A percentile compares a stretch with the other conserved stretches of the same genome.
Evolutionary conservation across 2,329 filamentous ascomycete genomes (phyloP).

Genomic region (Pestalotiopsis sp.): DNA sequence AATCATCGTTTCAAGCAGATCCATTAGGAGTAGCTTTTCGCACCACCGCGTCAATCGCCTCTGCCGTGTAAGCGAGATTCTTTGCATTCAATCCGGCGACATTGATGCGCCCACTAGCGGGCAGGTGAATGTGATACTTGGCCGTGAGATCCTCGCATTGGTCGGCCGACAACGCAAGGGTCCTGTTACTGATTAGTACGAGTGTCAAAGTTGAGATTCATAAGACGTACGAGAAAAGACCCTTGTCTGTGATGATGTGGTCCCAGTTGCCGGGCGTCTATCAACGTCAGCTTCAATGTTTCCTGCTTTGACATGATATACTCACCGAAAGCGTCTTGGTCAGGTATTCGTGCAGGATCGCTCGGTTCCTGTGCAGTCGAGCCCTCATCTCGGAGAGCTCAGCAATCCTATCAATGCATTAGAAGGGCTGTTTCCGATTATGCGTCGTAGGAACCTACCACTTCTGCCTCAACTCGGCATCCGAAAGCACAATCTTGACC

Average conservation of each 20-base stretch:
- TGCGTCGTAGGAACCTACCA: background rate
- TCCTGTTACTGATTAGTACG: background rate
- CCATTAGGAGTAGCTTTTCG: background rate
- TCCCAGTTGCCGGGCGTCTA: conserved; percentile 3
- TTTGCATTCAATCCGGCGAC: background rate
- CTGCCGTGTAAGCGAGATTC: background rate
- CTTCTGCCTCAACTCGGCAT: conserved; percentile 19
- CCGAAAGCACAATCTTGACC: conserved; percentile 24
- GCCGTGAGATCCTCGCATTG: background rate
- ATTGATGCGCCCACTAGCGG: background rate
- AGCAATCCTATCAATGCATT: background rate
- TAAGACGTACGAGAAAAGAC: background rate
- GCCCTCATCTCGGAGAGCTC: background rate
- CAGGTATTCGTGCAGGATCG: background rate
- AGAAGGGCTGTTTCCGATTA: background rate
- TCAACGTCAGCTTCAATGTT: background rate
- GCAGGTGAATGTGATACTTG: background rate
- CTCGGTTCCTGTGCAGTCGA: background rate
- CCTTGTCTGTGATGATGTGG: background rate
- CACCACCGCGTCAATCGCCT: conserved; percentile 1
- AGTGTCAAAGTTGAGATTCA: background rate
- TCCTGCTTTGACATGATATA: background rate
- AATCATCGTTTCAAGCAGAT: too few relatives aligned
- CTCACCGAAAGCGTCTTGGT: background rate
- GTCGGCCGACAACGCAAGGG: background rate